phyloP scores from a whole-genome alignment of 164 flowering plant genomes.

The Warburgia ugandensis region DNA sequence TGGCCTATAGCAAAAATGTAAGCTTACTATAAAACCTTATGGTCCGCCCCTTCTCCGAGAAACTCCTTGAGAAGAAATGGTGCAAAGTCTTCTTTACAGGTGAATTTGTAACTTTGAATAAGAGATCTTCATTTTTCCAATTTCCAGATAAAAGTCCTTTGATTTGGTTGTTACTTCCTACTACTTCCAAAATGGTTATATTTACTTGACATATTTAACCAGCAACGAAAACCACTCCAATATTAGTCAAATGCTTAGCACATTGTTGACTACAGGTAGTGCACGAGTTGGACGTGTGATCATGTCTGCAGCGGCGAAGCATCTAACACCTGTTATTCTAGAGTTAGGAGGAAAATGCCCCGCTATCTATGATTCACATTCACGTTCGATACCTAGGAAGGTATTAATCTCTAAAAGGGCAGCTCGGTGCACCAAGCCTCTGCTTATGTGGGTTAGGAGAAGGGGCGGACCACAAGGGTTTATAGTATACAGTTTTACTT shows the following conservation, averaged over 20 bases:
- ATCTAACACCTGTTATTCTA: constrained; percentile 80
- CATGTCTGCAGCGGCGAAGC: constrained; percentile 83
- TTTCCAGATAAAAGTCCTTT: neutral
- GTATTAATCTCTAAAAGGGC: constrained; percentile 22
- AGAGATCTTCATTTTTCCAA: neutral
- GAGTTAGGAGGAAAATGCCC: constrained; percentile 98
- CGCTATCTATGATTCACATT: constrained; percentile 40
- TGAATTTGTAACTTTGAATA: neutral
- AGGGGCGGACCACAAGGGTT: too few species aligned
- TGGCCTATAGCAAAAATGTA: too few species aligned
- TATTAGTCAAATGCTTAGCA: neutral
- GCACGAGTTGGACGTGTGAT: constrained; percentile 53
- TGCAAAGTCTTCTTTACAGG: constrained; percentile 64
- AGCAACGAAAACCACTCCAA: neutral
- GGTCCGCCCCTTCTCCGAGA: too few species aligned
- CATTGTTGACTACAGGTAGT: constrained; percentile 43
- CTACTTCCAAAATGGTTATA: neutral
- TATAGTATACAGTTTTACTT: neutral
- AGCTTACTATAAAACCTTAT: too few species aligned
- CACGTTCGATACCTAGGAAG: constrained; percentile 37
- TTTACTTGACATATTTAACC: neutral
- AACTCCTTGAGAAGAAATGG: constrained; percentile 53
- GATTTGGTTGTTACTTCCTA: neutral
- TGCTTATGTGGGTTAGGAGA: neutral
- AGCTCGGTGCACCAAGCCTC: neutral